Evolutionary conservation across 2,329 filamentous ascomycete genomes (phyloP), one percentile per base, ranked within the genome.

Genomic region (Penicillium polonicum): DNA sequence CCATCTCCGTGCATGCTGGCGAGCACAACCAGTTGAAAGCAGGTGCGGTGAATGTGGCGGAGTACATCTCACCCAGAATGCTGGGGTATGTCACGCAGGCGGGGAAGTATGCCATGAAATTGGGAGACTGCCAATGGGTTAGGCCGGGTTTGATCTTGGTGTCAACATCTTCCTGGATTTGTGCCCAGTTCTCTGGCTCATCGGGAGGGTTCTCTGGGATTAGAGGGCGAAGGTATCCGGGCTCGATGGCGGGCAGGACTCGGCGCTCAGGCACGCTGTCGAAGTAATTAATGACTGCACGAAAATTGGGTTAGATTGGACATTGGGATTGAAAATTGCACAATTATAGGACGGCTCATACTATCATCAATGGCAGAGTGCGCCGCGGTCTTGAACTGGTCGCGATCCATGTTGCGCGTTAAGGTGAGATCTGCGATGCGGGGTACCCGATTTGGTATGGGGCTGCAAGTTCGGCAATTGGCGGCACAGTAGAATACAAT

Each of bases 21-120:
- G 88, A 92, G 77, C 93, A 97, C 63, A 97, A 87, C 93, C 93
- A 97, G 77, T 97, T 97, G 82, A 97, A 97, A 39, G 91, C 91
- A 1, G 93, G 91, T 17, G 90, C 90, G 13, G 87, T 94, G 76
- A 97, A 92, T 7, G 91, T 89, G 5, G 90, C 88, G 43, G 87
- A 91, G 80, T 96, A 97, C 79, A 97, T 87, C 77, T 97, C 93
- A 21, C 91, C 93, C 12, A 97, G 83, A 74, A 96, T 93, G 29
- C 87, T 78, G 0, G 93, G 92, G 71, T 88, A 97, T 36, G 88
- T 90, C 52, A 88, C 87, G 25, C 85, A 87, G 49, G 91, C 91
- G 1, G 93, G 90, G 77, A 94, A 97, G 81, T 95, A 97, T 44
- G 93, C 93, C 85, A 97, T 91, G 82, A 96, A 97, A 71, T 93